Conservation (phyloP, 1,284 basidiomycete genomes). For the Papiliotrema terrestris region DNA sequence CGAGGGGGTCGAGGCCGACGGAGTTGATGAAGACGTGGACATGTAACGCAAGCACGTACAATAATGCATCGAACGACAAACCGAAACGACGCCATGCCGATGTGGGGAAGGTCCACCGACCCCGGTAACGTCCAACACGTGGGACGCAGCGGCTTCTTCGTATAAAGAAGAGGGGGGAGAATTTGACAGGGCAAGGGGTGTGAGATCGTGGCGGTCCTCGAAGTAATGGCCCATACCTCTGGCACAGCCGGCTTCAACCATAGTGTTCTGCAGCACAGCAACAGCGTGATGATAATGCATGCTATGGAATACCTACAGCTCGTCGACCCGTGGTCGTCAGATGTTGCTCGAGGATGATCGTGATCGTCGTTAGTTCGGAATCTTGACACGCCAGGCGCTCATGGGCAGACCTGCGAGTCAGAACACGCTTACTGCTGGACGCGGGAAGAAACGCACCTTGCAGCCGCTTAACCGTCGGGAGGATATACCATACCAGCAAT, state of each 20-base stretch:
- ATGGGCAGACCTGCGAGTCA: conserved; percentile 37
- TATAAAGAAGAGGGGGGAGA: no score
- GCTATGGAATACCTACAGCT: neutral
- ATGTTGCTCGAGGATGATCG: neutral
- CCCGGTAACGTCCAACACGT: no score
- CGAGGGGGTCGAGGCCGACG: conserved; percentile 6
- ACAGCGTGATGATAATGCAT: neutral
- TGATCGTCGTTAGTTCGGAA: conserved; percentile 23
- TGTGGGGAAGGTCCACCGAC: no score
- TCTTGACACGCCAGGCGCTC: conserved; percentile 47
- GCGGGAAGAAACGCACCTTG: conserved; percentile 62
- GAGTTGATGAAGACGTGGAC: conserved; percentile 7
- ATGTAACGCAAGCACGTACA: neutral
- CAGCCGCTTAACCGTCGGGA: conserved; percentile 76
- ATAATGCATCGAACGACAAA: no score
- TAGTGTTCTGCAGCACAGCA: no score
- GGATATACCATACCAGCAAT: conserved; percentile 71
- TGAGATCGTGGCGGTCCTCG: no score
- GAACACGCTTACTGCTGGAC: neutral
- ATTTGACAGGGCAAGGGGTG: no score
- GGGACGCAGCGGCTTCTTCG: no score
- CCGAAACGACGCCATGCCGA: no score
- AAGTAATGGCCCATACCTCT: no score
- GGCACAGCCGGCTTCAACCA: no score
- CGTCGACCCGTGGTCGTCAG: no score